Base-by-base conservation (phyloP, 2,329 filamentous ascomycete genomes). In the Knufia petricola region DNA sequence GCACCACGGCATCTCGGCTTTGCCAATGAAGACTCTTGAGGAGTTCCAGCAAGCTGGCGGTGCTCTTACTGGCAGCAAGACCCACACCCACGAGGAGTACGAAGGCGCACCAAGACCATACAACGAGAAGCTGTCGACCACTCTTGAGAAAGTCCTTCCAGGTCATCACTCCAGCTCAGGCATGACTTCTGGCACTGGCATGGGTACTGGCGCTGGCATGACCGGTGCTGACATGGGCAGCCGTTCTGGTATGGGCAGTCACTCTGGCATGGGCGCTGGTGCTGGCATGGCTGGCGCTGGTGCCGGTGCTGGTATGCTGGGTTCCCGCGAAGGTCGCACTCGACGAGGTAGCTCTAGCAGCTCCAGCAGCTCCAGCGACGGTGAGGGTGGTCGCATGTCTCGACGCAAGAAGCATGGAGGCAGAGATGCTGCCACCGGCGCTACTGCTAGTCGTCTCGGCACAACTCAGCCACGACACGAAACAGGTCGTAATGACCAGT, bases 11-110 rank as follows among this genome's bases (percentile, higher is more conserved):
- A 75, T 78, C 1, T 79, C 80, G 0, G 70, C 76, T 2, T 71
- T 86, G 0, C 82, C 82, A 1, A 63, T 75, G 4, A 78, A 85
- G 60, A 77, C 69, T 32, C 71, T 86, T 61, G 67, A 71, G 0
- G 81, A 87, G 55, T 86, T 83, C 61, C 73, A 72, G 65, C 60
- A 66, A 52, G 62, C 74, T 46, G 77, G 78, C 10, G 78, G 78
- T 39, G 64, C 66, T 1, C 63, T 84, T 1, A 64, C 64, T 12
- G 77, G 79, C n/a, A 50, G 50, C 20, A 50, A 46, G 7, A 46
- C 51, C 21, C 30, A 38, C 19, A 50, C 45, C 2, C 69, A 74
- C 28, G 72, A 76, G 37, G 72, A 74, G 12, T 71, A 76, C 41
- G 76, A 79, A 44, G 75, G 75, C 31, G 84, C 9, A 10, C 57